Conservation (phyloP, 202 grass and related monocot genomes). For the Bolboschoenoplectus hybrid region DNA sequence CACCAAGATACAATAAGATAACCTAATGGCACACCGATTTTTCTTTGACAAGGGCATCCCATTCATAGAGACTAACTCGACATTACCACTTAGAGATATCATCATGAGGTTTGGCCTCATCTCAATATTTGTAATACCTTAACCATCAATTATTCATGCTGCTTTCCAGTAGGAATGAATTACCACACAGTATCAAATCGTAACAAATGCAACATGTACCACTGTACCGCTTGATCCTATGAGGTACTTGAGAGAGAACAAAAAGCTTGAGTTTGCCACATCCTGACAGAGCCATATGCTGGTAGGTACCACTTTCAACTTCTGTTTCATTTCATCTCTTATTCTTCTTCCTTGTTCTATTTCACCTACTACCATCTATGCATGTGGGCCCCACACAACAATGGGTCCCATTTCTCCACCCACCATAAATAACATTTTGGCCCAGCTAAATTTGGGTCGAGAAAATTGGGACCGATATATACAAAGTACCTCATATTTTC, state of each 20-base stretch:
- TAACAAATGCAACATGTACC: background rate
- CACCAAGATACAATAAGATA: background rate
- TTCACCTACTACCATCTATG: too few relatives aligned
- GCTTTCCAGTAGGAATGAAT: too few relatives aligned
- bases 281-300: background rate
- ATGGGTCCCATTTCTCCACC: too few relatives aligned
- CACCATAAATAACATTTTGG: background rate
- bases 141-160: background rate
- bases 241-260: background rate
- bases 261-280: background rate
- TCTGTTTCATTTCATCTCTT: background rate
- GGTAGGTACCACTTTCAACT: too few relatives aligned
- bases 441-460: background rate
- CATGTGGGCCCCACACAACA: too few relatives aligned
- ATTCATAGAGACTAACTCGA: background rate
- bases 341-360: background rate
- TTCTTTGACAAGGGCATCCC: constrained; percentile 5
- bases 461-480: too few relatives aligned
- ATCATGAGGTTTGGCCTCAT: background rate
- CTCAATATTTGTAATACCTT: background rate
- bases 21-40: background rate
- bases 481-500: too few relatives aligned
- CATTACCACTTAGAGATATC: background rate
- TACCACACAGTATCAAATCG: too few relatives aligned
- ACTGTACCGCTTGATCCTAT: background rate